Evolutionary conservation across 164 flowering plant genomes (phyloP).

Genomic region (Magnolia sinica): DNA sequence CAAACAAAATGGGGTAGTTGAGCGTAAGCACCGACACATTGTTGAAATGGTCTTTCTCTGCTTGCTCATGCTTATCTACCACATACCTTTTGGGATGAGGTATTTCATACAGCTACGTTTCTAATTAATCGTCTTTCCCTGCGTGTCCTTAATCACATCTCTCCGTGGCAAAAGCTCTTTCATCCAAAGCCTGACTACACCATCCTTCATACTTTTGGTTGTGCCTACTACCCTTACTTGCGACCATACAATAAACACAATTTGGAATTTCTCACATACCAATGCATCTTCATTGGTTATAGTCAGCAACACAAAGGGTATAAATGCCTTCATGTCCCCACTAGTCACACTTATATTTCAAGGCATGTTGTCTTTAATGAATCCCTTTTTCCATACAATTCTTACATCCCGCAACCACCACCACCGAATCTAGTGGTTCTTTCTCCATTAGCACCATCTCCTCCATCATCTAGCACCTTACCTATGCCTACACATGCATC

Average conservation of each 20-base stretch:
- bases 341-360: not conserved
- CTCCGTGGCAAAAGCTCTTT: no score
- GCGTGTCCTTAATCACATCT: no score
- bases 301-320: no score
- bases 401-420: not conserved
- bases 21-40: not conserved
- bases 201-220: no score
- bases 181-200: no score
- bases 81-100: not conserved
- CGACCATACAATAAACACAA: no score
- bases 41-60: not conserved
- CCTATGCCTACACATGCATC: not conserved
- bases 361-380: slow-evolving; percentile 12
- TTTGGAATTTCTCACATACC: no score
- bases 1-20: no score
- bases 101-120: not conserved
- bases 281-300: no score
- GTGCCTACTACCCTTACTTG: no score
- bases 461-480: not conserved
- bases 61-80: not conserved
- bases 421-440: not conserved
- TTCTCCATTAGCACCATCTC: not conserved
- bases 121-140: no score
- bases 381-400: not conserved
- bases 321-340: no score